Conservation (phyloP, 164 flowering plant species). For the Saururus chinensis region DNA sequence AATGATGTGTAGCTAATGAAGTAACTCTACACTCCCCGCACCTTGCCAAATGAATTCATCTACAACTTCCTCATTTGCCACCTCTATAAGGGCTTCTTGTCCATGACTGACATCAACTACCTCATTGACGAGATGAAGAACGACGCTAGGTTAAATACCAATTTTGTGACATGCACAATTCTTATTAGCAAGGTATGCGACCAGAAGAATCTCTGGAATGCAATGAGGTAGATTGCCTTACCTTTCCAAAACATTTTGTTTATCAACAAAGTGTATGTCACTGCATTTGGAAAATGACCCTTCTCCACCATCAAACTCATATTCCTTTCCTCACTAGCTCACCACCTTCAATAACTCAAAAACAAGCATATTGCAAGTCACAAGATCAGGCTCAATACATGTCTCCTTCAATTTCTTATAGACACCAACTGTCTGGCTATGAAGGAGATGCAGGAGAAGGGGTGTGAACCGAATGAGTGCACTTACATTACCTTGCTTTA, state of each 20-base stretch:
- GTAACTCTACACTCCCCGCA: conserved; percentile 35
- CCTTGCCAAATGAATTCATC: conserved; percentile 45
- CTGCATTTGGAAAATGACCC: conserved; percentile 74
- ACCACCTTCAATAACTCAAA: conserved; percentile 76
- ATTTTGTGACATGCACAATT: conserved; percentile 74
- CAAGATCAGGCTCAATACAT: conserved; percentile 69
- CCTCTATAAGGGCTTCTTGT: conserved; percentile 38
- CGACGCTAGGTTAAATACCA: conserved; percentile 35
- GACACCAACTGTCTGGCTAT: conserved; percentile 64
- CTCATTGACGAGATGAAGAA: conserved; percentile 45
- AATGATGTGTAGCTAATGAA: conserved; percentile 46
- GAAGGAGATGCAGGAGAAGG: conserved; percentile 65
- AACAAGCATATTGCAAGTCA: conserved; percentile 77
- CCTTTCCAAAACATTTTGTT: conserved; percentile 89
- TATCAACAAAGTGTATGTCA: conserved; percentile 84
- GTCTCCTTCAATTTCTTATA: conserved; percentile 70
- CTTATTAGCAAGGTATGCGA: conserved; percentile 81
- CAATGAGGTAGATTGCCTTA: conserved; percentile 46
- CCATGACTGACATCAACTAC: conserved; percentile 36
- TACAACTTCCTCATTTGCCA: conserved; percentile 64
- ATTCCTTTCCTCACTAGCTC: conserved; percentile 53
- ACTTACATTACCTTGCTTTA: conserved; percentile 79
- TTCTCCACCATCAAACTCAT: conserved; percentile 51
- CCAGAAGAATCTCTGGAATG: conserved; percentile 68
- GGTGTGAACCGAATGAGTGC: conserved; percentile 67